phyloP scores from a whole-genome alignment of 805 yeast species.

The Candida quercuum region DNA sequence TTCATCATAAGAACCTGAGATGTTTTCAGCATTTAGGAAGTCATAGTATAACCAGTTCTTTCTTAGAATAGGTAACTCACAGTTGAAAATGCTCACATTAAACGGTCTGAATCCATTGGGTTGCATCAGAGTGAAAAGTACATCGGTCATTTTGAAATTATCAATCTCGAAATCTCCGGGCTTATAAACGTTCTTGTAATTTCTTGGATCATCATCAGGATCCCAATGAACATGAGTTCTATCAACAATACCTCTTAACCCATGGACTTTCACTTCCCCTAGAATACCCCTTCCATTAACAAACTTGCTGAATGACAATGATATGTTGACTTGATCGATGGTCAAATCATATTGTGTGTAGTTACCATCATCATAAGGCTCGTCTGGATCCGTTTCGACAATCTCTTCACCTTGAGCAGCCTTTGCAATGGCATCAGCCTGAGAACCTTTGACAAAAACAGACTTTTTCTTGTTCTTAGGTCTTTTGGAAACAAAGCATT shows the following conservation, averaged over 20 bases:
- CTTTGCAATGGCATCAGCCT: slow-evolving; percentile 61
- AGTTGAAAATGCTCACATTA: slow-evolving; percentile 80
- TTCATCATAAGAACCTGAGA: slow-evolving; percentile 90
- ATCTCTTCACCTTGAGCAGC: slow-evolving; percentile 10
- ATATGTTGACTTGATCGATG: slow-evolving; percentile 76
- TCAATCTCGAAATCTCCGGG: slow-evolving; percentile 95
- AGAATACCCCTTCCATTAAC: slow-evolving; percentile 84
- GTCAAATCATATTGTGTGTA: slow-evolving; percentile 94
- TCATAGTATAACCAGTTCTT: slow-evolving; percentile 95
- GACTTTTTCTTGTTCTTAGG: slow-evolving; percentile 50
- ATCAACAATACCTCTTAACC: slow-evolving; percentile 89
- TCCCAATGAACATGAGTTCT: slow-evolving; percentile 84
- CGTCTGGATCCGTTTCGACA: slow-evolving; percentile 22
- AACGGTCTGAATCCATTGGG: slow-evolving; percentile 81
- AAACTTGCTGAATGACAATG: slow-evolving; percentile 82
- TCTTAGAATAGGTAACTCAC: slow-evolving; percentile 73
- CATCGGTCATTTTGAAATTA: slow-evolving; percentile 77
- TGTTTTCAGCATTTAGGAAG: slow-evolving; percentile 71
- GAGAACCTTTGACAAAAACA: slow-evolving; percentile 65
- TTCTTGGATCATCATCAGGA: slow-evolving; percentile 75
- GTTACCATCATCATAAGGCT: slow-evolving; percentile 75
- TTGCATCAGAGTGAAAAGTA: slow-evolving; percentile 73
- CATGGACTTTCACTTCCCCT: slow-evolving; percentile 72
- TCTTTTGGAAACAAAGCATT: slow-evolving; percentile 80
- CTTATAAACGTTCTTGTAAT: slow-evolving; percentile 62